Conservation (phyloP, 2,329 filamentous ascomycete genomes). For the Stagonosporopsis chrysanthemi region DNA sequence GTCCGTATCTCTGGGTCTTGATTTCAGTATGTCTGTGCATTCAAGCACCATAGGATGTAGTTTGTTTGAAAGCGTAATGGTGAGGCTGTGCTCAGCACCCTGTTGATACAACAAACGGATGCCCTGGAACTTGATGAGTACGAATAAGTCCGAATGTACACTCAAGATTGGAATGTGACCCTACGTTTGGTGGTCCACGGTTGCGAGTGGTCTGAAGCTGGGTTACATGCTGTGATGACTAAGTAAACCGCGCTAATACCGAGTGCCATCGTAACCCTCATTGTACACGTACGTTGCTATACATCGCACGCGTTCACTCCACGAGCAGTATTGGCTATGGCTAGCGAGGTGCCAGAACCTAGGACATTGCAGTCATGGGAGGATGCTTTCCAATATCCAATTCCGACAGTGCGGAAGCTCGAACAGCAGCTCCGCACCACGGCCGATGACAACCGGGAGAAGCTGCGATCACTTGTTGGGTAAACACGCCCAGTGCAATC, state of each 20-base stretch:
- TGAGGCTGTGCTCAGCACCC: too few relatives aligned
- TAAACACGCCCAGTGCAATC: slow-evolving; percentile 45
- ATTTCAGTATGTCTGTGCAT: too few relatives aligned
- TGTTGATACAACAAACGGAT: too few relatives aligned
- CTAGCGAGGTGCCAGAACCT: slow-evolving; percentile 64
- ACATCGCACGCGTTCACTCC: not conserved
- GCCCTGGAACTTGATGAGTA: too few relatives aligned
- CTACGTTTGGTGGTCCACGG: too few relatives aligned
- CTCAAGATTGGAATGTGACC: too few relatives aligned
- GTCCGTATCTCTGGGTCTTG: too few relatives aligned
- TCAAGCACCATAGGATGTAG: too few relatives aligned
- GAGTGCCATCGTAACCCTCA: slow-evolving; percentile 13
- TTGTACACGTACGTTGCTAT: slow-evolving; percentile 17
- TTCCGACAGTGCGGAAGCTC: slow-evolving; percentile 68
- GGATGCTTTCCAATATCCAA: slow-evolving; percentile 71
- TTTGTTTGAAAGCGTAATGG: too few relatives aligned
- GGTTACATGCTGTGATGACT: slow-evolving; percentile 6
- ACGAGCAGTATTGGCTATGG: slow-evolving; percentile 49
- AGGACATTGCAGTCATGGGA: slow-evolving; percentile 67
- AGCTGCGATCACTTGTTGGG: slow-evolving; percentile 72
- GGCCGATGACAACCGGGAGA: slow-evolving; percentile 69
- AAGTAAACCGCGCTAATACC: slow-evolving; percentile 11
- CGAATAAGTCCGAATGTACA: too few relatives aligned
- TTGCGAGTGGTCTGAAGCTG: not conserved
- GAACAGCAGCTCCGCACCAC: slow-evolving; percentile 70